A percentile compares a stretch with the other conserved stretches of the same genome.
phyloP scores from a whole-genome alignment of 352 stramenopile genomes.

The Globisporangium nagaii region DNA sequence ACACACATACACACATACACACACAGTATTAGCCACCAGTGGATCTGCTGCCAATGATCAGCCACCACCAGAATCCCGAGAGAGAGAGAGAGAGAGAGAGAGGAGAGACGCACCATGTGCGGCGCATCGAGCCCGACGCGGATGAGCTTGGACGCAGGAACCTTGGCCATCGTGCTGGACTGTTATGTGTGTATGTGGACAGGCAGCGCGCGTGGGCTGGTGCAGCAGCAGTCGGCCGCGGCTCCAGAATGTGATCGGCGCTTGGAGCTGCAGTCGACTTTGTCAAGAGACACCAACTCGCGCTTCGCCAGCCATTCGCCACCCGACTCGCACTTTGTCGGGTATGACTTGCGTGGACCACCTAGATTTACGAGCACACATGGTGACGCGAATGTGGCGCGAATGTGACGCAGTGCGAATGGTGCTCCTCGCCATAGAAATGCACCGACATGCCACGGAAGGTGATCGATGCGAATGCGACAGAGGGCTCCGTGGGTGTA shows the following conservation, averaged over 20 bases:
- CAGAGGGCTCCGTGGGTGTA: no score
- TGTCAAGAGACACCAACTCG: no score
- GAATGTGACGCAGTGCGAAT: background rate
- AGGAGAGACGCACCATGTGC: constrained; percentile 51
- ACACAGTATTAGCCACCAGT: background rate
- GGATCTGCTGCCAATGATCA: background rate
- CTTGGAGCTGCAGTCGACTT: no score
- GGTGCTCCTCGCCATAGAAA: background rate
- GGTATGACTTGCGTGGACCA: no score
- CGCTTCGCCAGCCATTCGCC: no score
- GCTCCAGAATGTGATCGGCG: no score
- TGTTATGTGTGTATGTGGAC: background rate
- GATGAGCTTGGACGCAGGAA: constrained; percentile 58
- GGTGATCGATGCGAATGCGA: background rate
- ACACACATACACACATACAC: background rate
- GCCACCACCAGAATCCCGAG: background rate
- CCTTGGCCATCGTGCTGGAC: constrained; percentile 51
- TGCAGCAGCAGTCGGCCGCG: background rate
- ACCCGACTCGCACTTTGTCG: no score
- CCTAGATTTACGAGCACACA: background rate
- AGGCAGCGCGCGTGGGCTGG: no score
- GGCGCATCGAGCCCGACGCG: constrained; percentile 68
- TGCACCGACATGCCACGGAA: background rate
- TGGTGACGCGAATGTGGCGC: background rate
- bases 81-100: background rate